Percentiles rank a stretch among this genome's conserved stretches.
Conservation (phyloP, 108 stramenopile species). For the Nannochloropsis granulata region DNA sequence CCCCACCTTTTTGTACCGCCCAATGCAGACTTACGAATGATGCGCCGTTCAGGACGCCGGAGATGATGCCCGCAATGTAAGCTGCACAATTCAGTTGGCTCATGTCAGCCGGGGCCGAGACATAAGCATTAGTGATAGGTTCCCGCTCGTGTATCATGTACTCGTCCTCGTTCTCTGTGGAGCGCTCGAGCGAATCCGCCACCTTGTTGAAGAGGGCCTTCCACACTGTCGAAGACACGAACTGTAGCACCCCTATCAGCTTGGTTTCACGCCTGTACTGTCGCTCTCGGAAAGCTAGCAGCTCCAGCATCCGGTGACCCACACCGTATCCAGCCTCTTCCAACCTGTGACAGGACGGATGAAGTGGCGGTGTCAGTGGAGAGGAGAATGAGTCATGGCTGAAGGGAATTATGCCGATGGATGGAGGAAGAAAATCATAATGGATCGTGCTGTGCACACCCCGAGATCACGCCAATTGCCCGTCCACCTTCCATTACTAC, state of each 20-base stretch:
- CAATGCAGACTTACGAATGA: constrained; percentile 2
- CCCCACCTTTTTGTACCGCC: no score
- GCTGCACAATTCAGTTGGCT: constrained; percentile 76
- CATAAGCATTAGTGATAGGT: constrained; percentile 69
- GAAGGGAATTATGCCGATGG: neutral
- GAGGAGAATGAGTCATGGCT: neutral
- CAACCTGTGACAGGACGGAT: constrained; percentile 30
- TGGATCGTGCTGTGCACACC: no score
- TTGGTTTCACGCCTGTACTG: constrained; percentile 42
- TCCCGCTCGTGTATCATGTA: constrained; percentile 81
- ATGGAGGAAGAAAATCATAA: no score
- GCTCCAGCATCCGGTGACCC: constrained; percentile 73
- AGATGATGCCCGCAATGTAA: constrained; percentile 60
- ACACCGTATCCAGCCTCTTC: constrained; percentile 79
- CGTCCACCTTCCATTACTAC: neutral
- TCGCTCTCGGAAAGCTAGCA: constrained; percentile 59
- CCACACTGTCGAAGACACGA: constrained; percentile 81
- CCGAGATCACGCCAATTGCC: no score
- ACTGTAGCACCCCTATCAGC: constrained; percentile 45
- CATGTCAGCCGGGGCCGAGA: constrained; percentile 61
- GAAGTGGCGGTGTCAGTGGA: neutral
- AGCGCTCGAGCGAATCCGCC: constrained; percentile 80
- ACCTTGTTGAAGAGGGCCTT: constrained; percentile 74
- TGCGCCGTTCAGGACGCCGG: constrained; percentile 17
- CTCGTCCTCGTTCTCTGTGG: constrained; percentile 83